Conservation (phyloP, 345 rosid genomes). For the Cardamine resedifolia region DNA sequence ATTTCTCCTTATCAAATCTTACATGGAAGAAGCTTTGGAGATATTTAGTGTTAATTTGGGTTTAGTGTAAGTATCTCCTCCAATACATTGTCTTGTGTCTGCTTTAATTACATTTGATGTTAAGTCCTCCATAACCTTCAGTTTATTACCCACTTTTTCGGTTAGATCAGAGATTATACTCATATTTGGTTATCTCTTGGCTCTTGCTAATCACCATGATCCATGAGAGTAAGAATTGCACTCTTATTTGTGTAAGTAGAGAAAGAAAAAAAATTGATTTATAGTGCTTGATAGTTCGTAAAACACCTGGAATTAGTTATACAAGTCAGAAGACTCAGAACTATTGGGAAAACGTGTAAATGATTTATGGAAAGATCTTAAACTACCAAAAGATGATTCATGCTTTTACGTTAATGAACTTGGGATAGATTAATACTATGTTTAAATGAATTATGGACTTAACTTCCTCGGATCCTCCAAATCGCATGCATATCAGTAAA, state of each 20-base stretch:
- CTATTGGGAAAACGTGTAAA: background rate
- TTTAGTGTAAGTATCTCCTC: conserved; percentile 51
- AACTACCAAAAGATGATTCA: conserved; percentile 19
- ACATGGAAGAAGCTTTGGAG: conserved; percentile 49
- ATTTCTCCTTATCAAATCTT: conserved; percentile 40
- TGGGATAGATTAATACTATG: background rate
- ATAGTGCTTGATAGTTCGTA: background rate
- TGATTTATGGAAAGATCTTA: conserved; percentile 22
- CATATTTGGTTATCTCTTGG: conserved; percentile 9
- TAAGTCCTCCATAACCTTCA: conserved; percentile 59
- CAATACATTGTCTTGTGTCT: conserved; percentile 51
- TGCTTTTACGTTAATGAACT: background rate
- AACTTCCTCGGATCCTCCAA: conserved; percentile 7
- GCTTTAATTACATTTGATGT: conserved; percentile 55
- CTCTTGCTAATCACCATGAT: background rate
- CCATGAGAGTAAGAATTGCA: background rate
- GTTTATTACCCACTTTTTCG: background rate
- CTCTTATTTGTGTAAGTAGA: background rate
- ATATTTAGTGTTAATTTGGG: conserved; percentile 51
- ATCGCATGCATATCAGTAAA: background rate
- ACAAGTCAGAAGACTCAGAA: background rate
- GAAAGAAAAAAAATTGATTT: background rate
- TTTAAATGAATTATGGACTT: background rate
- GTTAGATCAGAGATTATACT: background rate
- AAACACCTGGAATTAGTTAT: background rate